Base-by-base conservation (phyloP, 805 yeast genomes). In the Suhomyces tanzawaensis region DNA sequence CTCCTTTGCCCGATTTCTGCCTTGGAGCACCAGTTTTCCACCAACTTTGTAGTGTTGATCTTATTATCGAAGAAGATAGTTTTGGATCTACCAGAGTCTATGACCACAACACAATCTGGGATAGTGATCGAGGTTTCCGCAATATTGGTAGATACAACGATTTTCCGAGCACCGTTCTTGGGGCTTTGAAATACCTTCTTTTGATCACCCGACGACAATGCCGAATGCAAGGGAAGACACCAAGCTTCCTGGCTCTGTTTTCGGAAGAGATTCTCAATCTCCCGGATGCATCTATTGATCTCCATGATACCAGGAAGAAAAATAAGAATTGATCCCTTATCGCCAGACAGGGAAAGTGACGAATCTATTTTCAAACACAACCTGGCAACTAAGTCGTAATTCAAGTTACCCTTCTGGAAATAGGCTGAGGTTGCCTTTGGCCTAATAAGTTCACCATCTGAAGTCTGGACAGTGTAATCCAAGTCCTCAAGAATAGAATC, bases 81-180 rank as follows among this genome's bases (percentile, higher is more conserved):
- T 52, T 91, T 91, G 4, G 86, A 90, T 36, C 88, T 69, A 2
- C 99, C 99, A 1, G 85, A 66, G 55, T 91, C 98, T 29, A 91
- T 75, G 1, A 91, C 96, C 0, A 81, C 95, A 8, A 89, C 96
- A 60, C 91, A 86, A 60, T 91, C 99, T 12, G 96, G 87, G 39
- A 91, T 91, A 1, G 99, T 91, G 47, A 91, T 89, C 12, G 99
- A 91, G 0, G 99, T 91, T 62, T 91, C 99, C 0, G 99, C 99
- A 42, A 91, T 86, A 55, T 91, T 90, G 0, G 99, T 91, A 1
- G 96, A 78, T 0, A 85, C 91, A 9, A 91, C 89, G 26, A 91
- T 75, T 49, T 91, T 91, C 45, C 96, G 71, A 1, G 53, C 42
- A 11, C 81, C 82, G 0, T 42, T 46, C 0, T 79, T 75, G 3